These are phyloP conservation scores for Monosporascus sp. DNA, from an alignment of 2,329 filamentous ascomycete genomes.

Conservation along the genomic window DNA sequence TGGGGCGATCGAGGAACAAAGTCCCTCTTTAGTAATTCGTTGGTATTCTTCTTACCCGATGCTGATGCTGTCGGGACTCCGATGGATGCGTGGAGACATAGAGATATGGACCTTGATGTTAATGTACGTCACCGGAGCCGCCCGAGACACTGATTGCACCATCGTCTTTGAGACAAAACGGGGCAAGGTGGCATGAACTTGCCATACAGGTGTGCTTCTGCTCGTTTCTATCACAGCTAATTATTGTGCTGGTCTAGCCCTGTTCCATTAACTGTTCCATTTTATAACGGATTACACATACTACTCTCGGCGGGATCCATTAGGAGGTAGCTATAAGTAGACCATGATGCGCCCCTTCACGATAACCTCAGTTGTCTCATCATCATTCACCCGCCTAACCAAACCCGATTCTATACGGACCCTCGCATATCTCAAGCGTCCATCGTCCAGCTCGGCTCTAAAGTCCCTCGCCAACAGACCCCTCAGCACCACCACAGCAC, in stretches of 20 bases:
- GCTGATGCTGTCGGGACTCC: no score
- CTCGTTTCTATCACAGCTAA: not conserved
- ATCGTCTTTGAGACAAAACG: not conserved
- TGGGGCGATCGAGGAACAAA: no score
- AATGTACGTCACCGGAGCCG: no score
- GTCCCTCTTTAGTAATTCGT: no score
- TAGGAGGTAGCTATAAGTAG: slow-evolving; percentile 13
- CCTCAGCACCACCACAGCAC: slow-evolving; percentile 17
- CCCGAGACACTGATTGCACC: not conserved
- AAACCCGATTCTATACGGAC: slow-evolving; percentile 5
- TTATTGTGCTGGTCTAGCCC: not conserved
- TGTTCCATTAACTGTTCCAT: not conserved
- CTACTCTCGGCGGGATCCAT: not conserved
- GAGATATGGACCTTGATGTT: no score
- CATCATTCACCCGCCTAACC: slow-evolving; percentile 18
- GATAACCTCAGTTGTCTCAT: slow-evolving; percentile 17
- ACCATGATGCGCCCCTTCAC: slow-evolving; percentile 23
- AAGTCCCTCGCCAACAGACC: slow-evolving; percentile 6
- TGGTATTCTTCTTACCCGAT: no score
- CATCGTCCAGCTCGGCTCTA: slow-evolving; percentile 1
- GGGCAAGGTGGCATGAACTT: not conserved
- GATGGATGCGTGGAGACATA: no score
- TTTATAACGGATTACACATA: not conserved
- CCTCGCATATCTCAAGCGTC: not conserved
- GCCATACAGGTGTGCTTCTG: not conserved